A percentile compares a stretch with the other conserved stretches of the same genome.
phyloP scores from a whole-genome alignment of 331 rosid species.

The Rhamnella rubrinervis region DNA sequence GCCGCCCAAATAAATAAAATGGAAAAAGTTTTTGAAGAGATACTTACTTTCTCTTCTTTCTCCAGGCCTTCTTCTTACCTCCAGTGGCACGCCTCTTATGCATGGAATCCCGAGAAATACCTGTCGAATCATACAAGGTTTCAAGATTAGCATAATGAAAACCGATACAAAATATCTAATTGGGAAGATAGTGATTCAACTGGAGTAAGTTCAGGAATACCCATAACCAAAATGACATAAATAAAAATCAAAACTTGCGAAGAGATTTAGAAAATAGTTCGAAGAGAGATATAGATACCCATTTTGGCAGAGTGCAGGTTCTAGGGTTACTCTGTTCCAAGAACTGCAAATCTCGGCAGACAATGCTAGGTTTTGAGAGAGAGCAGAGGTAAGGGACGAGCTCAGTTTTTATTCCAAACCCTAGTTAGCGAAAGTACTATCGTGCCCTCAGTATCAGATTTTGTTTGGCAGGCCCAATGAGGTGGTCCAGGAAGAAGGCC shows the following conservation, averaged over 20 bases:
- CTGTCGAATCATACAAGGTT: slow-evolving; percentile 6
- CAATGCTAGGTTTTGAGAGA: slow-evolving; percentile 16
- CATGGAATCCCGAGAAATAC: slow-evolving; percentile 77
- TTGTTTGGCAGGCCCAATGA: no score
- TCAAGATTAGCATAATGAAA: slow-evolving; percentile 14
- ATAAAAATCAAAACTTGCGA: not conserved
- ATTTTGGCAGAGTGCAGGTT: slow-evolving; percentile 28
- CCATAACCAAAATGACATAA: not conserved
- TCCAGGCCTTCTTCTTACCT: slow-evolving; percentile 79
- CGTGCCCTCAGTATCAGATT: not conserved
- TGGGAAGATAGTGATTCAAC: not conserved
- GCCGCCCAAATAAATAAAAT: no score
- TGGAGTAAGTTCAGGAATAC: not conserved
- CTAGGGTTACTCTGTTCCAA: slow-evolving; percentile 9
- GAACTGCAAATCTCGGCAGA: slow-evolving; percentile 16
- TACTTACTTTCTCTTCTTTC: slow-evolving; percentile 66
- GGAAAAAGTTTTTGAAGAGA: not conserved
- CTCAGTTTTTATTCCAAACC: slow-evolving; percentile 19
- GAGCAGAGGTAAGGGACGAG: not conserved
- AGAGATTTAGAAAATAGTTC: not conserved
- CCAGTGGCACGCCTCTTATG: slow-evolving; percentile 84
- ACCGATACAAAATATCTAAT: not conserved
- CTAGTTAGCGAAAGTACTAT: slow-evolving; percentile 4
- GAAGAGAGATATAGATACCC: slow-evolving; percentile 33
- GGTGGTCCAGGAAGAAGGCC: no score